phyloP scores from a whole-genome alignment of 2,329 filamentous ascomycete genomes.

The Fusarium sp. region DNA sequence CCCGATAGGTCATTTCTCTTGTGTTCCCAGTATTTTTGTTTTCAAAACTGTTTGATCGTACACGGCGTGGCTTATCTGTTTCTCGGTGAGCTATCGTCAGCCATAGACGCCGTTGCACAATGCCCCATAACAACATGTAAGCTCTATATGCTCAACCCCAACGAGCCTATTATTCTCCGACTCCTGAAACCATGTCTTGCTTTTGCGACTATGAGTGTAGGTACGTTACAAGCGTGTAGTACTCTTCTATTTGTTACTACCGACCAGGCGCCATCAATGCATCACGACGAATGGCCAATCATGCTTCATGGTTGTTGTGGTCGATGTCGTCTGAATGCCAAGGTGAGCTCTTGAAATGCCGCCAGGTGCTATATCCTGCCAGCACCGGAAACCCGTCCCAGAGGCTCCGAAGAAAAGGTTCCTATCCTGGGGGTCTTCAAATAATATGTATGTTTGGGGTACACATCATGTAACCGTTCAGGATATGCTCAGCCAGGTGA shows the following conservation, averaged over 20 bases:
- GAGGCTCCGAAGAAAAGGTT: background rate
- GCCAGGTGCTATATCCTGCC: background rate
- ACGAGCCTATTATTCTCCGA: slow-evolving; percentile 16
- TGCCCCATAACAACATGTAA: slow-evolving; percentile 21
- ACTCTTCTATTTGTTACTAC: slow-evolving; percentile 3
- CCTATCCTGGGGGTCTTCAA: background rate
- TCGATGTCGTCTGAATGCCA: background rate
- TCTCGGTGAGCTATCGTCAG: slow-evolving; percentile 19
- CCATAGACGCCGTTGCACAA: slow-evolving; percentile 9
- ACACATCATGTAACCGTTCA: background rate
- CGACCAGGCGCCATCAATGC: background rate
- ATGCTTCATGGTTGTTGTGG: background rate
- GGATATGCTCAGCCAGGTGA: background rate
- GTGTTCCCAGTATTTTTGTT: slow-evolving; percentile 17
- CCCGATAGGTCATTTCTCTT: slow-evolving; percentile 36
- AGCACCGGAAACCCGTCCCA: background rate
- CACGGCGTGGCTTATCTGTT: slow-evolving; percentile 11
- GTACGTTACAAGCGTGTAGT: background rate
- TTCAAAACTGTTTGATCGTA: slow-evolving; percentile 24
- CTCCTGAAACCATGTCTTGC: slow-evolving; percentile 35
- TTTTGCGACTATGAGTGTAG: slow-evolving; percentile 3
- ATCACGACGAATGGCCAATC: background rate
- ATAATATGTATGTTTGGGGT: background rate
- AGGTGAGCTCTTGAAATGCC: slow-evolving; percentile 1
- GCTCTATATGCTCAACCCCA: slow-evolving; percentile 27